Evolutionary conservation across 2,329 filamentous ascomycete species (phyloP), one percentile per base, ranked within the genome.

Genomic region (Nigrograna mackinnonii): DNA sequence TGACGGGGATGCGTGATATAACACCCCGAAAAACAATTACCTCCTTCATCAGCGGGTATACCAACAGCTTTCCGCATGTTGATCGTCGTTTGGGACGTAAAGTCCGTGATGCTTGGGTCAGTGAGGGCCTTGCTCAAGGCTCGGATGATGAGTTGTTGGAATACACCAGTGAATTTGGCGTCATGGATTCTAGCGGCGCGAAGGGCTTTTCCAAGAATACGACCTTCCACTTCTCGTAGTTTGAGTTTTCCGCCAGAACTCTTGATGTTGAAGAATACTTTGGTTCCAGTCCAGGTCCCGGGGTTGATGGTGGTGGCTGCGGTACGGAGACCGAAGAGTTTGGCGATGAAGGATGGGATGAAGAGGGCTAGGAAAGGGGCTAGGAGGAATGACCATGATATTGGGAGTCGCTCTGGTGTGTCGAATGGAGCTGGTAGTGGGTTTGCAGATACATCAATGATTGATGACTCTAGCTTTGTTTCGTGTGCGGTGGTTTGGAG

Each of bases 311-410:
- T 28, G 2, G 54, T 50, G 35, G 51, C 54, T 2, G 50, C 56
- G 5, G 52, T 43, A n/a, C 61, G 56, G 18, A 75, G 36, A 0
- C 68, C 66, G 13, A 76, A 51, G 5, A 54, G 31, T 7, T 52
- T 41, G 4, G 51, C 46, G 4, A 76, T 3, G 30, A 62, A 61
- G 1, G 47, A 44, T 1, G 75, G 74, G 6, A 75, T 52, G 42
- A 68, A 63, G 5, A 59, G 54, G 7, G 58, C 64, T 4, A 75
- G 35, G 5, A 75, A 46, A 0, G 74, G 70, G 3, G 48, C 51
- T 1, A 77, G 64, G 4, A 78, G 66, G 40, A 66, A 78, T 0
- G 51, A 54, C 72, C 69, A 76, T 1, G 73, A 74, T 14, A 28
- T 28, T 28, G 24, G 24, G 9, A 28, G 24, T 28, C 24, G 24